Evolutionary conservation across 2,329 filamentous ascomycete genomes (phyloP), one percentile per base, ranked within the genome.

Genomic region (Endocalyx cinctus): DNA sequence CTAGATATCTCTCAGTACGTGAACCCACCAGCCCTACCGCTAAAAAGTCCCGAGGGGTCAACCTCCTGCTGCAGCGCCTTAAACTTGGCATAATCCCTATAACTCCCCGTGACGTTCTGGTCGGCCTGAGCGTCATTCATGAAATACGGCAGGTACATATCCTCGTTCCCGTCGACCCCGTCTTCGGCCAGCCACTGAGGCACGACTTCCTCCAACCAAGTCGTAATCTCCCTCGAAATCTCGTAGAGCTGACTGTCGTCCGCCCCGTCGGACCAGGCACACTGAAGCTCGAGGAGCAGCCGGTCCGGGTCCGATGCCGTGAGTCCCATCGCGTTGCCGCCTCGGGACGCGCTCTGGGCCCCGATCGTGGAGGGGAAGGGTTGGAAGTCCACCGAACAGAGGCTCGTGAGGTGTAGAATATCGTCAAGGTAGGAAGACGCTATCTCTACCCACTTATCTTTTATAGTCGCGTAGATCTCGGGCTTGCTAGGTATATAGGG

Each of bases 61-160:
- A 48, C 39, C 19, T 45, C 35, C 31, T 35, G 39, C 43, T 62
- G 56, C 35, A 60, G 43, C 10, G 38, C 41, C 41, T 51, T 57
- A 38, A 61, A 48, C 36, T 45, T 42, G 6, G 38, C 48, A 43
- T 52, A 57, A 6, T 45, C 50, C 13, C 44, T 38, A 38, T 55
- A 56, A 32, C 29, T 50, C 7, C 42, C 44, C 8, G 49, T 52
- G 10, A 54, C 54, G 31, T 54, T 54, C 41, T 54, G 53, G 36
- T 61, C 55, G 14, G 41, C 46, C 42, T 50, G 52, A 1, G 57
- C 57, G 42, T 63, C 58, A 26, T 62, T 62, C 51, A 62, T 55
- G 25, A 59, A 55, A 2, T 49, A 38, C 8, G 52, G 51, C 13
- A 50, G 40, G 36, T 58, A 60, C 3, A 37, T 31, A 11, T 42